A percentile compares a stretch with the other conserved stretches of the same genome.
These are phyloP conservation scores for Mycena capillaripes DNA, from an alignment of 768 basidiomycete species.

Conservation along the genomic window DNA sequence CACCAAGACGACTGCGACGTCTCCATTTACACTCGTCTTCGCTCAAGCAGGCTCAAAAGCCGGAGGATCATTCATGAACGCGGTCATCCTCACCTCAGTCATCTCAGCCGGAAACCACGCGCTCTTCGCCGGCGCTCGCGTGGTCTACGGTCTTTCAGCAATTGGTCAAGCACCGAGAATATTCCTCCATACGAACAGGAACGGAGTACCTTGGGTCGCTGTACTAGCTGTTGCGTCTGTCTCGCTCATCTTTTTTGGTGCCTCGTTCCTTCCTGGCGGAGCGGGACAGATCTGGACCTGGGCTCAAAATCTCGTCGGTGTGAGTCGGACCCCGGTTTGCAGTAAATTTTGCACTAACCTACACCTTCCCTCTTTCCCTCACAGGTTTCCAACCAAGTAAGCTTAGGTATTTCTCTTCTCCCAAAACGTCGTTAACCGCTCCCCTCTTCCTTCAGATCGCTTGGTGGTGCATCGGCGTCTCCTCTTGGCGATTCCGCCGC, in stretches of 20 bases:
- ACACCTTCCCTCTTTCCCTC: background rate
- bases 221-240: background rate
- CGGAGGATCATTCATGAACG: slow-evolving; percentile 89
- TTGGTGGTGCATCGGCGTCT: slow-evolving; percentile 22
- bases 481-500: slow-evolving; percentile 24
- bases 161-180: slow-evolving; percentile 10
- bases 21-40: slow-evolving; percentile 92
- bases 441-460: slow-evolving; percentile 3
- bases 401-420: background rate
- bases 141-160: slow-evolving; percentile 68
- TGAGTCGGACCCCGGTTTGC: slow-evolving; percentile 5
- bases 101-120: slow-evolving; percentile 92
- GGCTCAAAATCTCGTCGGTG: slow-evolving; percentile 27
- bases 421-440: background rate
- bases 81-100: slow-evolving; percentile 86
- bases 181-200: slow-evolving; percentile 6
- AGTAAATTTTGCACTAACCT: slow-evolving; percentile 3
- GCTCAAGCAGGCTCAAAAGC: slow-evolving; percentile 76
- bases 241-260: slow-evolving; percentile 14
- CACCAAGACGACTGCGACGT: slow-evolving; percentile 77
- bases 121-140: slow-evolving; percentile 86
- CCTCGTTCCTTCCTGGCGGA: slow-evolving; percentile 21
- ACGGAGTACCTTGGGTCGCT: slow-evolving; percentile 18
- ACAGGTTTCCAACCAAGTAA: slow-evolving; percentile 23
- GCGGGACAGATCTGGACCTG: slow-evolving; percentile 25